Percentiles rank a stretch among this genome's conserved stretches.
Conservation (phyloP, 2,329 filamentous ascomycete genomes). For the Pseudogymnoascus sp. region DNA sequence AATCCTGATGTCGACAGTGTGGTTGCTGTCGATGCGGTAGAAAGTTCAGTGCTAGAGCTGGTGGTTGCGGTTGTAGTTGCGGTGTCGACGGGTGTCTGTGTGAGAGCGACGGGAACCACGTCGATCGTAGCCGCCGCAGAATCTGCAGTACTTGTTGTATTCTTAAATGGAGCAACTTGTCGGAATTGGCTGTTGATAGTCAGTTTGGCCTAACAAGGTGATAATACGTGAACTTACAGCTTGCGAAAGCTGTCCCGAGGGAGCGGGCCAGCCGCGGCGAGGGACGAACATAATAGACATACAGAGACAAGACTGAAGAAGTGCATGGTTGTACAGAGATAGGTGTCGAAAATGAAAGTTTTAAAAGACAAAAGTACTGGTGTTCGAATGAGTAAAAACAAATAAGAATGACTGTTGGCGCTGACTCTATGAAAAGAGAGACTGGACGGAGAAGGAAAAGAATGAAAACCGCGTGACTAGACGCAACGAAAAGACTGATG, state of each 20-base stretch:
- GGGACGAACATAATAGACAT: conserved; percentile 14
- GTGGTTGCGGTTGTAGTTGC: background rate
- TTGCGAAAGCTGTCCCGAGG: conserved; percentile 14
- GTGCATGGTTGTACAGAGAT: conserved; percentile 16
- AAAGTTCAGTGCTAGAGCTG: background rate
- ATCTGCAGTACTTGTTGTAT: background rate
- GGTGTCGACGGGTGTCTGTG: background rate
- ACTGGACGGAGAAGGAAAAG: conserved; percentile 8
- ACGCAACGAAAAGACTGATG: background rate
- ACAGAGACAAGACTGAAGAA: conserved; percentile 14
- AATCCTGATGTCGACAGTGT: background rate
- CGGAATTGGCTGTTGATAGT: conserved; percentile 9
- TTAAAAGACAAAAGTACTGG: background rate
- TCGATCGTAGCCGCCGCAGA: background rate
- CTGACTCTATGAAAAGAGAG: background rate
- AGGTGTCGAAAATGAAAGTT: conserved; percentile 3
- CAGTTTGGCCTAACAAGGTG: background rate
- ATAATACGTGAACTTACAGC: conserved; percentile 15
- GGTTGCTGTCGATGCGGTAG: background rate
- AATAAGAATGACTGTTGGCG: conserved; percentile 4
- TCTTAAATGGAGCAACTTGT: background rate
- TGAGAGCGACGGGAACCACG: background rate
- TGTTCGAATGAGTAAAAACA: conserved; percentile 11
- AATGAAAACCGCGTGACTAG: conserved; percentile 3
- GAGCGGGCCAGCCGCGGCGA: conserved; percentile 21